Percentiles rank a stretch among this genome's conserved stretches.
Evolutionary conservation across 371 early-diverging fungal species (phyloP).

Genomic region (Batkoa obscura): DNA sequence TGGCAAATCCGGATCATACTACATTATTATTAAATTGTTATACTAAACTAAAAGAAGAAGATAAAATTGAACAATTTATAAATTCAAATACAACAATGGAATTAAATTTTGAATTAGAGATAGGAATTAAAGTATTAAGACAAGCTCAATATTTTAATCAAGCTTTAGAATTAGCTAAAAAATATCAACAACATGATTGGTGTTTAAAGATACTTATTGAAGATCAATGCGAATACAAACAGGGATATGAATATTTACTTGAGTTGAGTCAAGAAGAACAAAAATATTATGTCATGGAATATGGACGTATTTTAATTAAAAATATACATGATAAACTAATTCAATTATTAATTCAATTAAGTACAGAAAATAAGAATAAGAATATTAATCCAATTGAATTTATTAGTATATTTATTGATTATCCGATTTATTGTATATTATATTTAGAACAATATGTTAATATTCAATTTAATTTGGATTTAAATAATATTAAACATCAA

Average conservation of each 20-base stretch:
- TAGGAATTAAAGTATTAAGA: constrained; percentile 82
- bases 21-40: constrained; percentile 92
- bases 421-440: too few species aligned
- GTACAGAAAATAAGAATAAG: too few species aligned
- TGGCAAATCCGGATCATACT: constrained; percentile 85
- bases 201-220: constrained; percentile 67
- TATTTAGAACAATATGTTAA: too few species aligned
- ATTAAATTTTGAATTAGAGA: constrained; percentile 72
- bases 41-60: constrained; percentile 69
- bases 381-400: too few species aligned
- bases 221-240: constrained; percentile 56
- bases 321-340: constrained; percentile 61
- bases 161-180: constrained; percentile 67
- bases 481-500: too few species aligned
- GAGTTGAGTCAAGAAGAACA: constrained; percentile 31
- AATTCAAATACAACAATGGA: constrained; percentile 36
- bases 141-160: constrained; percentile 75
- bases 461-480: too few species aligned
- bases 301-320: constrained; percentile 53
- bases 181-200: constrained; percentile 59
- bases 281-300: constrained; percentile 40
- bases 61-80: constrained; percentile 57
- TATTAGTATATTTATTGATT: too few species aligned
- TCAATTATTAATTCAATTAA: constrained; percentile 18
- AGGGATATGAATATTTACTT: constrained; percentile 46